Evolutionary conservation across 352 stramenopile species (phyloP).

Genomic region (Phytopythium chamaehyphon): DNA sequence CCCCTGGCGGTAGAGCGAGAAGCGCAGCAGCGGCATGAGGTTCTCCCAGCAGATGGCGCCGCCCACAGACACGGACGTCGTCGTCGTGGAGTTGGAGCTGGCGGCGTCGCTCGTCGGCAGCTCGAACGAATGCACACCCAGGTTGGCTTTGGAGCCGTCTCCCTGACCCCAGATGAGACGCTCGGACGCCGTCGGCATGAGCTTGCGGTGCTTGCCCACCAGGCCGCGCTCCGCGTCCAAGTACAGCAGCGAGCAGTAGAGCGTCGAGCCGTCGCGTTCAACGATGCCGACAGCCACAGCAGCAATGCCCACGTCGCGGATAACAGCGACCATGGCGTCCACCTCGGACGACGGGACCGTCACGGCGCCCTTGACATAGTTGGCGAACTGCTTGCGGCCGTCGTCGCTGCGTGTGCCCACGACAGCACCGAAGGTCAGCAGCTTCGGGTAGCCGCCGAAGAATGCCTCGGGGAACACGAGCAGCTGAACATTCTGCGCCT

Average conservation of each 20-base stretch:
- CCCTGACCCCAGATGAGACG: conserved; percentile 21
- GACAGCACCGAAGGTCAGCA: conserved; percentile 18
- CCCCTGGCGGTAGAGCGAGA: conserved; percentile 20
- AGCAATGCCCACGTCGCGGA: conserved; percentile 5
- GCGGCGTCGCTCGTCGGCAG: conserved; percentile 1
- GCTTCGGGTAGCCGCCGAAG: conserved; percentile 23
- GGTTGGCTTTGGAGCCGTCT: conserved; percentile 16
- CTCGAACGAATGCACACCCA: conserved; percentile 12
- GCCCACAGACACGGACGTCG: conserved; percentile 8
- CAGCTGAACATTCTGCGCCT: conserved; percentile 10
- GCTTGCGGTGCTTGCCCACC: conserved; percentile 21
- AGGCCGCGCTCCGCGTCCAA: conserved; percentile 16
- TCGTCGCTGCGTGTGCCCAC: conserved; percentile 12
- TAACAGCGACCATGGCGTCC: conserved; percentile 15
- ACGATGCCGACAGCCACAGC: conserved; percentile 14
- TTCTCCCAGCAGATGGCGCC: conserved; percentile 24
- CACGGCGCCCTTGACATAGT: conserved; percentile 14
- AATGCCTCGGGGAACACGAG: conserved; percentile 24
- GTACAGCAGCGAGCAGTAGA: conserved; percentile 22
- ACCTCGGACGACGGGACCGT: conserved; percentile 14
- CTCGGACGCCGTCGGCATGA: conserved; percentile 24
- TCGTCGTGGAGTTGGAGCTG: too few relatives aligned
- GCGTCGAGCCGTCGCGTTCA: conserved; percentile 15
- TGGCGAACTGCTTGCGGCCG: conserved; percentile 15
- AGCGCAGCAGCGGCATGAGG: conserved; percentile 26